Base-by-base conservation (phyloP, 768 basidiomycete genomes). In the Termitomyces bulborhizus region DNA sequence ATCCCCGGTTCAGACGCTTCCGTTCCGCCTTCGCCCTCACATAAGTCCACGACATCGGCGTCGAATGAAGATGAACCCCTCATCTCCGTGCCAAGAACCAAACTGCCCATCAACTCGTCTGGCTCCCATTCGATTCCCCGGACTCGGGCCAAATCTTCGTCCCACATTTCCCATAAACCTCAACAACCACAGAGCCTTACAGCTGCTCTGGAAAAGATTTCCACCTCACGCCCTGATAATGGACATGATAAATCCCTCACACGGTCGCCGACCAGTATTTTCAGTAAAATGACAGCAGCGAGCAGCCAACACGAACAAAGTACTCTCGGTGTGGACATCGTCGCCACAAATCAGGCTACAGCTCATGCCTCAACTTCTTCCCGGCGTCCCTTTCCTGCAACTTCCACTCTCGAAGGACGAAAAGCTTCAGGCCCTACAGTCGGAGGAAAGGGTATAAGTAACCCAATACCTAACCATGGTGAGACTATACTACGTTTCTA, bases 1-100 rank as follows among this genome's bases (percentile, higher is more conserved):
- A 86, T 86, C 50, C 85, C 85, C 50, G 82, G 82, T 42, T 90
- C 89, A 31, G 87, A 89, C 46, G 76, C 72, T 41, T 83, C 86
- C 43, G 67, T 73, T 16, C 79, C 85, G 46, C 76, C 81, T 13
- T 82, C 84, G 6, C 71, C 76, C n/a, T 69, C 70, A 37, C 75
- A 73, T 41, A 76, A 77, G 65, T 75, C 77, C 40, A 57, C 62
- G n/a, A 62, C 69, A 24, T 60, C 67, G 5, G 58, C 63, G 51
- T 64, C 73, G 53, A 71, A 71, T 61, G 70, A 66, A 52, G 59
- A 67, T 54, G 55, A 59, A 66, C 56, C 55, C 52, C 26, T 50
- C 34, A 16, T n/a, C 58, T 60, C 64, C 29, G 73, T 73, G 48
- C 64, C 71, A 21, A 73, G 72, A 57, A 73, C 41, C 70, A 67